Conservation (phyloP, 805 yeast genomes). For the Cyberlindnera japonica region DNA sequence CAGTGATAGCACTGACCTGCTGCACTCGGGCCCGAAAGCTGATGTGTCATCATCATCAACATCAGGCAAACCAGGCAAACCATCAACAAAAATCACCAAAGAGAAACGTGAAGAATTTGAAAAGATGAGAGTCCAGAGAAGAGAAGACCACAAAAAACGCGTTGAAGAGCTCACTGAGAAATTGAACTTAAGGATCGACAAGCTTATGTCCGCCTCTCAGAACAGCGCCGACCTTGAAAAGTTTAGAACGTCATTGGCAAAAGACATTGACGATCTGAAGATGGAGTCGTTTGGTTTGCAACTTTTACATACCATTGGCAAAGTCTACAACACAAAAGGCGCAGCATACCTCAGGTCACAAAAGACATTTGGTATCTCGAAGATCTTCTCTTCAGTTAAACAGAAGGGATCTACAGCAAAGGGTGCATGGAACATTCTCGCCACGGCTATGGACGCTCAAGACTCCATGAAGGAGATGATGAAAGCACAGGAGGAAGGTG, state of each 20-base stretch:
- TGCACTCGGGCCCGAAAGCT: no score
- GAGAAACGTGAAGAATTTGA: slow-evolving; percentile 48
- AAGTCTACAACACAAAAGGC: slow-evolving; percentile 72
- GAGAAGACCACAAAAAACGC: slow-evolving; percentile 45
- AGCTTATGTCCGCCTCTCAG: slow-evolving; percentile 42
- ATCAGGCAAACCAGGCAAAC: slow-evolving; percentile 2
- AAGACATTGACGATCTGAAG: slow-evolving; percentile 76
- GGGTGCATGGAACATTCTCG: slow-evolving; percentile 77
- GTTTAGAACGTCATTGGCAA: slow-evolving; percentile 47
- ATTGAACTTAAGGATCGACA: slow-evolving; percentile 44
- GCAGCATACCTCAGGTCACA: slow-evolving; percentile 68
- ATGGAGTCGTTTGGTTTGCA: slow-evolving; percentile 95
- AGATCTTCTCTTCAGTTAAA: slow-evolving; percentile 74
- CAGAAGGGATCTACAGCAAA: slow-evolving; percentile 81
- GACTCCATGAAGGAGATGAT: slow-evolving; percentile 69
- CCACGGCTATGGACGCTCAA: slow-evolving; percentile 88
- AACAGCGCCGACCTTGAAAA: slow-evolving; percentile 45
- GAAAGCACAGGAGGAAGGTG: slow-evolving; percentile 59
- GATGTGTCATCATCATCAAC: not conserved
- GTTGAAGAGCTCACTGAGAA: slow-evolving; percentile 48
- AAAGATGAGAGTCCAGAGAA: slow-evolving; percentile 51
- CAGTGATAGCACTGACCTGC: not conserved
- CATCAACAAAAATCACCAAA: slow-evolving; percentile 26
- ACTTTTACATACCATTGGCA: slow-evolving; percentile 78
- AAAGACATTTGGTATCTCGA: slow-evolving; percentile 83